phyloP scores from a whole-genome alignment of 441 rosid genomes.

The Francoa sonchifolia region DNA sequence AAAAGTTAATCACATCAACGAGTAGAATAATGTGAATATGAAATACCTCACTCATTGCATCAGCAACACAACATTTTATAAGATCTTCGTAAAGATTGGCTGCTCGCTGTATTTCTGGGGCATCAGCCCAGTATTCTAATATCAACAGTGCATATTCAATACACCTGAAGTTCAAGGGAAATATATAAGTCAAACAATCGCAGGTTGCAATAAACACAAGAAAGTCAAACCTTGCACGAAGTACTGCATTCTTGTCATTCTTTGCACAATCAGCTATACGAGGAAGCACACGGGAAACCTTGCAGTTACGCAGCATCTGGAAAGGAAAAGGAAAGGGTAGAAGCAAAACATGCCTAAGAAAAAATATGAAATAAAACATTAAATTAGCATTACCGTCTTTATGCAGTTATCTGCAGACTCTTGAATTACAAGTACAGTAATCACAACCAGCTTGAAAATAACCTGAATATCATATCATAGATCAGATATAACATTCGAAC shows the following conservation, averaged over 20 bases:
- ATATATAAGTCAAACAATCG: slow-evolving; percentile 12
- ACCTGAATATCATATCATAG: slow-evolving; percentile 57
- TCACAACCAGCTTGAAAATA: slow-evolving; percentile 99
- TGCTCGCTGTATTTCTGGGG: slow-evolving; percentile 84
- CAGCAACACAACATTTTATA: slow-evolving; percentile 85
- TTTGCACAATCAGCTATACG: slow-evolving; percentile 87
- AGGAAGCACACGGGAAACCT: slow-evolving; percentile 83
- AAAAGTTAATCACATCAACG: too few relatives aligned
- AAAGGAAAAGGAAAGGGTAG: slow-evolving; percentile 13
- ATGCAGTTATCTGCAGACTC: slow-evolving; percentile 99
- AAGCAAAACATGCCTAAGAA: slow-evolving; percentile 4
- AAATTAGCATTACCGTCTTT: slow-evolving; percentile 52
- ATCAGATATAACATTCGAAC: slow-evolving; percentile 18
- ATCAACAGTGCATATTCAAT: slow-evolving; percentile 89
- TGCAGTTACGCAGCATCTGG: slow-evolving; percentile 94
- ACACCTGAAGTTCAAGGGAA: slow-evolving; percentile 42
- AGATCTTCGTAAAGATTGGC: slow-evolving; percentile 87
- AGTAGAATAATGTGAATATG: slow-evolving; percentile 9
- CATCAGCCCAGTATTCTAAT: slow-evolving; percentile 94
- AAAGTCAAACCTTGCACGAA: slow-evolving; percentile 76
- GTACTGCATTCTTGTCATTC: slow-evolving; percentile 79
- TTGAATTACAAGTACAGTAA: slow-evolving; percentile 98
- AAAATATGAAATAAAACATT: slow-evolving; percentile 5
- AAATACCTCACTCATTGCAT: slow-evolving; percentile 98
- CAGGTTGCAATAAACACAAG: slow-evolving; percentile 7